A percentile compares a stretch with the other conserved stretches of the same genome.
phyloP scores from a whole-genome alignment of 1,139 yeast genomes.

The Yamadazyma sp. region DNA sequence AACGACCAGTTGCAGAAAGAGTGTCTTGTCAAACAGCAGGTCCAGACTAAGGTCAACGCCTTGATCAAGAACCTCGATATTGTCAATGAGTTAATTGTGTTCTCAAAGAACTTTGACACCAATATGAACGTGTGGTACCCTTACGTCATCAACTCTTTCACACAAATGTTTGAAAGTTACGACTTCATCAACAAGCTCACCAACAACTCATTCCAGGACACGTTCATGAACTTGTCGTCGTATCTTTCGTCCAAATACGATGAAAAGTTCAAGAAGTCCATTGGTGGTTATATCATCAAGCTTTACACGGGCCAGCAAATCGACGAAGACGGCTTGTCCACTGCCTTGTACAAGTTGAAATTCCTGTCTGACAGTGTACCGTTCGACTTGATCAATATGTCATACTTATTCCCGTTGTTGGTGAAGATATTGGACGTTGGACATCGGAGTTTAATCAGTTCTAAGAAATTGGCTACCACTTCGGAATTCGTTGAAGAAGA shows the following conservation, averaged over 20 bases:
- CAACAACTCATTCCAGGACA: constrained; percentile 31
- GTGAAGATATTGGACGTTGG: constrained; percentile 64
- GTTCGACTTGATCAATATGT: constrained; percentile 65
- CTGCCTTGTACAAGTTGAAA: constrained; percentile 74
- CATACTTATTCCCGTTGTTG: constrained; percentile 73
- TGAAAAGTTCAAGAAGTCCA: constrained; percentile 19
- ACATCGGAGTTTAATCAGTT: constrained; percentile 48
- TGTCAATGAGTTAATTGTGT: constrained; percentile 51
- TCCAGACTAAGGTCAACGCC: constrained; percentile 37
- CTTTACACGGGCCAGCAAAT: constrained; percentile 39
- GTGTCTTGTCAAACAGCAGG: constrained; percentile 46
- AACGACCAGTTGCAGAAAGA: constrained; percentile 66
- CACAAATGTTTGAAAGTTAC: constrained; percentile 40
- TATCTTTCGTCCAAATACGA: constrained; percentile 49
- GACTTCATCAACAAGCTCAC: constrained; percentile 40
- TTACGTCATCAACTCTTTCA: constrained; percentile 12
- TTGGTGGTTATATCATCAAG: constrained; percentile 72
- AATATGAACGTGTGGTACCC: constrained; percentile 78
- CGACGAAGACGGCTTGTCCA: constrained; percentile 41
- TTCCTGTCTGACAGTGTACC: constrained; percentile 72
- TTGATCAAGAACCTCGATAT: constrained; percentile 53
- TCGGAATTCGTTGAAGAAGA: constrained; percentile 76
- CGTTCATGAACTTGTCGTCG: constrained; percentile 48
- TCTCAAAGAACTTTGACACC: constrained; percentile 58
- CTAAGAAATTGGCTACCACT: constrained; percentile 47